These are phyloP conservation scores for Phytopythium delawarense DNA, from an alignment of 352 stramenopile species.

Conservation along the genomic window DNA sequence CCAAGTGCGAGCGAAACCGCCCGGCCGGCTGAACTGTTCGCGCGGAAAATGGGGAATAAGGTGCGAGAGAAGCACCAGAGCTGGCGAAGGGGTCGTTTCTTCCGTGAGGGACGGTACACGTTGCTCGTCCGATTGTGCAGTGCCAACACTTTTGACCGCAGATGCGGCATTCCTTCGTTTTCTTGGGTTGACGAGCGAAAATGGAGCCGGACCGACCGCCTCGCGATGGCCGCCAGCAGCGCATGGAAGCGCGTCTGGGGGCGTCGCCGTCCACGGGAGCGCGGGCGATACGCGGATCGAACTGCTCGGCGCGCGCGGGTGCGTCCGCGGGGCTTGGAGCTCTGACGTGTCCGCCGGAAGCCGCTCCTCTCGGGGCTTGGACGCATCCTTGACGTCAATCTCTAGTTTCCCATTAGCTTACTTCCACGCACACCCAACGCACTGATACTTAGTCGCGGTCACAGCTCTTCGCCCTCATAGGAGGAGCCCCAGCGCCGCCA, in stretches of 20 bases:
- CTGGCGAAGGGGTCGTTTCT: background rate
- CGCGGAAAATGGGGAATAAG: background rate
- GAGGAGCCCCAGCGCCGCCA: conserved; percentile 32
- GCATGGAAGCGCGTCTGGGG: background rate
- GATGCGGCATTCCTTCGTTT: background rate
- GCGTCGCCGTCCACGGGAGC: background rate
- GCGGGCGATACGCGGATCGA: background rate
- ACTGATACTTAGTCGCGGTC: conserved; percentile 3
- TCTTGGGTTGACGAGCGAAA: background rate
- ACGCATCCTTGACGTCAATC: background rate
- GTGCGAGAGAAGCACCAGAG: no score
- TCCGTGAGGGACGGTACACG: background rate
- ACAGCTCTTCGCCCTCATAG: conserved; percentile 26
- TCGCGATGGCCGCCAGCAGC: background rate
- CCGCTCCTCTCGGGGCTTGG: background rate
- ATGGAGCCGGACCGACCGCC: background rate
- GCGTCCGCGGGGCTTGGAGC: background rate
- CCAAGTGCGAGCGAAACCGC: background rate
- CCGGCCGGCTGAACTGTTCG: background rate
- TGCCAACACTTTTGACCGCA: background rate
- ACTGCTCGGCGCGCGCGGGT: background rate
- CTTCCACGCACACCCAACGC: background rate
- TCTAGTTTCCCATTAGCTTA: no score
- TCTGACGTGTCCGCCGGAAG: background rate
- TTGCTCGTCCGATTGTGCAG: background rate